phyloP scores from a whole-genome alignment of 1,284 basidiomycete species.

The Ganoderma lingzhi region DNA sequence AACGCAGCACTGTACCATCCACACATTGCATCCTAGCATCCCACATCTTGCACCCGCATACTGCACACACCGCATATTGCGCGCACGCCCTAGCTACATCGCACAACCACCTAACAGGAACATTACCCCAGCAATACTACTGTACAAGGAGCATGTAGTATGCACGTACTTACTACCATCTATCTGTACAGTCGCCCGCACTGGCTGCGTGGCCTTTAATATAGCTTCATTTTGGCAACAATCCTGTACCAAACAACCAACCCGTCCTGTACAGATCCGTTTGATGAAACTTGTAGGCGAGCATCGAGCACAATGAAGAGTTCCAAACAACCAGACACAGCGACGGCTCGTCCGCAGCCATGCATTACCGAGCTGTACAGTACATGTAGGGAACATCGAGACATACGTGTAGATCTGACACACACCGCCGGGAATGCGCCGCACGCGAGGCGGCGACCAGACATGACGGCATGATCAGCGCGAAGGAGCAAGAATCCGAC shows the following conservation, averaged over 20 bases:
- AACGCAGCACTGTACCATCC: conserved; percentile 20
- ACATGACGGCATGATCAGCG: background rate
- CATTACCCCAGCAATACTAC: conserved; percentile 11
- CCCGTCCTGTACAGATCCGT: conserved; percentile 16
- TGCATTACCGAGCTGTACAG: conserved; percentile 1
- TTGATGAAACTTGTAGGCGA: background rate
- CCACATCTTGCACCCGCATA: conserved; percentile 9
- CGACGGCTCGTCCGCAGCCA: background rate
- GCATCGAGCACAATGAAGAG: background rate
- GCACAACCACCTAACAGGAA: conserved; percentile 12
- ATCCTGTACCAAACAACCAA: background rate
- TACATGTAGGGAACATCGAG: conserved; percentile 3
- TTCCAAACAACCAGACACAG: background rate
- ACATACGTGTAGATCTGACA: background rate
- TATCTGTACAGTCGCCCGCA: conserved; percentile 11
- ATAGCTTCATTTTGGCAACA: conserved; percentile 24
- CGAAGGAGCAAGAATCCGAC: background rate
- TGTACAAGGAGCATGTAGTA: conserved; percentile 1
- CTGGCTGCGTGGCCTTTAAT: conserved; percentile 17
- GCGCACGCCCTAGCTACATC: background rate
- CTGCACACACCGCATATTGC: background rate
- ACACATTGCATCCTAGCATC: background rate
- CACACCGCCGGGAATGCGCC: background rate
- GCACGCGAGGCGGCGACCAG: background rate
- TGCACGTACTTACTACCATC: conserved; percentile 10